Percentiles rank a stretch among this genome's conserved stretches.
These are phyloP conservation scores for Isabelozyma gotoi DNA, from an alignment of 805 yeast species.

Conservation along the genomic window DNA sequence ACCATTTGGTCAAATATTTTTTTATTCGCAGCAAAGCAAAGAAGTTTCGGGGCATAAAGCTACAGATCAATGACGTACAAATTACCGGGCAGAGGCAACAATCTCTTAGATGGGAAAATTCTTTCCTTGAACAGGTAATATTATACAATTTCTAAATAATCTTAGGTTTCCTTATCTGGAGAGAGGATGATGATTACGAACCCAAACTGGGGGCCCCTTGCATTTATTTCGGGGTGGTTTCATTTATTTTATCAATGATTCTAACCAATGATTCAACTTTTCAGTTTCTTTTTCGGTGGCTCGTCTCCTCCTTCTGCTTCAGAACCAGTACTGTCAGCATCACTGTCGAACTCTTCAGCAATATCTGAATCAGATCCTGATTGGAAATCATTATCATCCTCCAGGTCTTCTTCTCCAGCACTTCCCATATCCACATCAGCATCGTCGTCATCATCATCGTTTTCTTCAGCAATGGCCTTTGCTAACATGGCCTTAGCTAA, in stretches of 20 bases:
- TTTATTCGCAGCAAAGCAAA: not conserved
- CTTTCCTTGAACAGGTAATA: not conserved
- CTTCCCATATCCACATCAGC: conserved; percentile 53
- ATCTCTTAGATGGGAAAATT: not conserved
- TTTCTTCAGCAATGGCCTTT: conserved; percentile 66
- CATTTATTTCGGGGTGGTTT: too few species aligned
- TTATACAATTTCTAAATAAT: not conserved
- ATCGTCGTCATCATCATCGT: conserved; percentile 46
- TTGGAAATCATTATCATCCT: conserved; percentile 87
- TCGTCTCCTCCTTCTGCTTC: conserved; percentile 21
- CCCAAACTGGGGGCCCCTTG: too few species aligned
- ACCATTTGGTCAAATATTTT: not conserved
- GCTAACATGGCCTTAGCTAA: conserved; percentile 81
- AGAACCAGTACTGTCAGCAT: conserved; percentile 36
- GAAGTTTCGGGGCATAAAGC: not conserved
- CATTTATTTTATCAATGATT: too few species aligned
- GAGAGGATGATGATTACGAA: too few species aligned
- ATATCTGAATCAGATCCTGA: conserved; percentile 63
- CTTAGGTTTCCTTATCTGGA: not conserved
- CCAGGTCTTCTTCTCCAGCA: conserved; percentile 73
- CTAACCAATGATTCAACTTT: too few species aligned
- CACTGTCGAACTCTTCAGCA: conserved; percentile 83
- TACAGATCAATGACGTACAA: not conserved
- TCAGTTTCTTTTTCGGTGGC: conserved; percentile 34
- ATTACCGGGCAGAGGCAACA: too few species aligned